Evolutionary conservation across 2,329 filamentous ascomycete genomes (phyloP), one percentile per base, ranked within the genome.

Genomic region (Colletotrichum sp.): DNA sequence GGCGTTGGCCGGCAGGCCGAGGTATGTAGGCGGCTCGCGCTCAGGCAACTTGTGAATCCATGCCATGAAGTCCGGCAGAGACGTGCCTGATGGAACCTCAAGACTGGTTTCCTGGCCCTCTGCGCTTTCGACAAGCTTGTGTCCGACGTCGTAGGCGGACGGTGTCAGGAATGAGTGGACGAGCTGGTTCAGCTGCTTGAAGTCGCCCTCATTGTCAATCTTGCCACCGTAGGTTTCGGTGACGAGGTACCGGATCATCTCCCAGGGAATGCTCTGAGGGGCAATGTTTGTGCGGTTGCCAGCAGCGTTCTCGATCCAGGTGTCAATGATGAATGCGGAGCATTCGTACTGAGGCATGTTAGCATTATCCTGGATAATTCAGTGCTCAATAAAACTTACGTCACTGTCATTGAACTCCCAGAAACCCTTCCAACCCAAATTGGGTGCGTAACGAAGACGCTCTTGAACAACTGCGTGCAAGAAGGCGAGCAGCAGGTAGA

Each of bases 361-460:
- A 76, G 72, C 16, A 57, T 76, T 6, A 44, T 28, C n/a, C 32
- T 44, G n/a, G 15, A 76, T 49, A 12, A 16, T 13, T 24, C 6
- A 18, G 15, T 60, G 32, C 24, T 7, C 13, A 32, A 59, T 16
- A 52, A 72, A 79, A 93, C 95, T 94, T 92, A 98, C 95, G 86
- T 99, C 97, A 80, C 96, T 98, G 85, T 99, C 98, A 83, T 99
- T 99, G 86, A 99, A 99, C 86, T 99, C 98, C 97, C 98, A 99
- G 90, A 98, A 98, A 70, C 96, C 95, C 88, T 98, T 98, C 97
- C 97, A 99, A 77, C 97, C 97, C 71, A 99, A 89, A 73, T 91
- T 96, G 1, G 97, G 98, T 28, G 96, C 96, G 84, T 99, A 99
- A 78, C 97, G 94, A 78, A 99, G 89, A 80, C 98, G 91, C 85